Percentiles rank a stretch among this genome's conserved stretches.
phyloP scores from a whole-genome alignment of 768 basidiomycete species.

The Agrocybe pediades region DNA sequence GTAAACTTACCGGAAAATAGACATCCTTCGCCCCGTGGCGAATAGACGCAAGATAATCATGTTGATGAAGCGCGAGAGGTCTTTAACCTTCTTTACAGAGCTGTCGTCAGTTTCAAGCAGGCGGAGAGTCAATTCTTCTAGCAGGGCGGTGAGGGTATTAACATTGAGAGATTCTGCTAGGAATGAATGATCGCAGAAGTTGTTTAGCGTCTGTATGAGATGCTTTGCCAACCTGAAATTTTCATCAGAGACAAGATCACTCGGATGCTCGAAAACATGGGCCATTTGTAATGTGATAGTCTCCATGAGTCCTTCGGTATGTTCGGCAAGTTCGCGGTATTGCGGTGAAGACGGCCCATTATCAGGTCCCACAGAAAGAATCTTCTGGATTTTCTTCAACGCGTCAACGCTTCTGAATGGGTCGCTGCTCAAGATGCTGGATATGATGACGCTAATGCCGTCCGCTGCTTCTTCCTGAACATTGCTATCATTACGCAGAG shows the following conservation, averaged over 20 bases:
- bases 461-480: conserved; percentile 40
- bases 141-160: conserved; percentile 79
- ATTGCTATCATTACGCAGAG: conserved; percentile 26
- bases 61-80: conserved; percentile 95
- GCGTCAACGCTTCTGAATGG: conserved; percentile 87
- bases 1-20: conserved; percentile 78
- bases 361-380: conserved; percentile 76
- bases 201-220: conserved; percentile 93
- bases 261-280: conserved; percentile 84
- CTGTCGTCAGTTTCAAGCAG: conserved; percentile 94
- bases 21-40: conserved; percentile 86
- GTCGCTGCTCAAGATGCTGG: conserved; percentile 88
- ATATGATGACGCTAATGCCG: conserved; percentile 81
- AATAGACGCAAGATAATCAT: conserved; percentile 96
- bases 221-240: conserved; percentile 97
- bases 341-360: conserved; percentile 65
- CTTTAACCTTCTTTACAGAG: conserved; percentile 80
- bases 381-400: conserved; percentile 89
- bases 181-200: conserved; percentile 88
- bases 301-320: conserved; percentile 84
- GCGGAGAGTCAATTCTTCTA: conserved; percentile 89
- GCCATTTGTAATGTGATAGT: conserved; percentile 91
- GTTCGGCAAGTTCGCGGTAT: conserved; percentile 78
- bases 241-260: conserved; percentile 70
- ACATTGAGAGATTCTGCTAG: conserved; percentile 88